Evolutionary conservation across 257 asterid genomes (phyloP).

Genomic region (Nyctanthes arbortristis): DNA sequence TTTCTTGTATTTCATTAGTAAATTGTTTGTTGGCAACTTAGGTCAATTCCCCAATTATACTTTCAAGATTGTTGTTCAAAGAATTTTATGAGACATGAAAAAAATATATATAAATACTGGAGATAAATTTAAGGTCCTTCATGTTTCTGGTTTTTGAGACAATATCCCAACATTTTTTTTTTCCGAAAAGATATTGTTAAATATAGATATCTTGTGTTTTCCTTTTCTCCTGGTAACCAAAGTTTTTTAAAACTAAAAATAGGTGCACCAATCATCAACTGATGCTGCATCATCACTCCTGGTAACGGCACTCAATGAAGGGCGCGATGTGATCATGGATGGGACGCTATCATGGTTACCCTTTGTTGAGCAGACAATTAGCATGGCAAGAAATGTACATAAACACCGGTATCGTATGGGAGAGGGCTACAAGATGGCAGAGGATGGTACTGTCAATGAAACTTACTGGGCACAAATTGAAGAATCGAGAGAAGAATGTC

Average conservation of each 20-base stretch:
- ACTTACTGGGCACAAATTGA: slow-evolving; percentile 73
- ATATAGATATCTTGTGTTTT: background rate
- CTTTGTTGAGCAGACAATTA: slow-evolving; percentile 83
- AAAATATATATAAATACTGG: no score
- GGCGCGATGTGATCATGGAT: slow-evolving; percentile 97
- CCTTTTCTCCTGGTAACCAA: background rate
- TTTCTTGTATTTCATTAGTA: no score
- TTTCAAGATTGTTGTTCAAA: no score
- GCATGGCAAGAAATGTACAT: slow-evolving; percentile 87
- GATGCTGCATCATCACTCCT: slow-evolving; percentile 95
- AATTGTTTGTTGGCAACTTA: no score
- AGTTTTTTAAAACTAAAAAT: slow-evolving; percentile 4
- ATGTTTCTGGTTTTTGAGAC: no score
- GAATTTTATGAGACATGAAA: no score
- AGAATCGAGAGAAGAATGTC: slow-evolving; percentile 35
- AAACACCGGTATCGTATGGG: slow-evolving; percentile 81
- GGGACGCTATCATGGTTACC: slow-evolving; percentile 97
- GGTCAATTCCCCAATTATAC: no score
- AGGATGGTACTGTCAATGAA: slow-evolving; percentile 72
- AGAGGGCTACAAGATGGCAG: slow-evolving; percentile 71
- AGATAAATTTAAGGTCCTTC: no score
- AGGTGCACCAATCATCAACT: slow-evolving; percentile 95
- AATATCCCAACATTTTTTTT: no score
- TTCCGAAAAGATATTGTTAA: no score
- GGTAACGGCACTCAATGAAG: slow-evolving; percentile 87